phyloP scores from a whole-genome alignment of 129 eudicot genomes.

The Pittosporum tobira region DNA sequence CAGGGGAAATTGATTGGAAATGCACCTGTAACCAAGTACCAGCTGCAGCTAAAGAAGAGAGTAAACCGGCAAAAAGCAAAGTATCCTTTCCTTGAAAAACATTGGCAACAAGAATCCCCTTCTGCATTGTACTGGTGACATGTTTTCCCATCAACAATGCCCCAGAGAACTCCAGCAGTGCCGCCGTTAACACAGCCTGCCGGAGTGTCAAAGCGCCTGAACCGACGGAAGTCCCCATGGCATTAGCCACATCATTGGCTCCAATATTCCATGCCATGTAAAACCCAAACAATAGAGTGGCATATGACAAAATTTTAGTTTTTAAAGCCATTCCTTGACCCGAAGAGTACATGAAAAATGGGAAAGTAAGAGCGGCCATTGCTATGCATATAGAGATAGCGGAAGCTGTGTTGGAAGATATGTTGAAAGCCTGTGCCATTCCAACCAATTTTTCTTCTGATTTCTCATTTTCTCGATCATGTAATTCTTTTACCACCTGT shows the following conservation, averaged over 20 bases:
- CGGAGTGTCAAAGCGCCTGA: constrained; percentile 84
- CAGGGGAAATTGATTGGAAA: constrained; percentile 1
- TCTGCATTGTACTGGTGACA: constrained; percentile 98
- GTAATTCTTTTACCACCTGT: constrained; percentile 4
- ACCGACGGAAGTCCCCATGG: constrained; percentile 99
- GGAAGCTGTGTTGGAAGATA: constrained; percentile 76
- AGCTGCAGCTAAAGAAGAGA: constrained; percentile 92
- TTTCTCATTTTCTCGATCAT: constrained; percentile 23
- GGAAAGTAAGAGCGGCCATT: constrained; percentile 70
- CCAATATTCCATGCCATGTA: constrained; percentile 99
- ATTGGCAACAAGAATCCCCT: constrained; percentile 83
- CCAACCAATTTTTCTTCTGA: constrained; percentile 38
- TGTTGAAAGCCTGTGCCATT: constrained; percentile 84
- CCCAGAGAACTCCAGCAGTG: constrained; percentile 88
- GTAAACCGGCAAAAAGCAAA: constrained; percentile 83
- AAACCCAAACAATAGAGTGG: constrained; percentile 72
- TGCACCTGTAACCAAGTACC: constrained; percentile 98
- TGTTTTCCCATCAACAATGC: constrained; percentile 89
- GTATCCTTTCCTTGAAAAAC: constrained; percentile 92
- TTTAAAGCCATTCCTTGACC: constrained; percentile 57
- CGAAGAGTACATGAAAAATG: constrained; percentile 64
- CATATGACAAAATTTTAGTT: constrained; percentile 64
- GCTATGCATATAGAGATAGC: constrained; percentile 88
- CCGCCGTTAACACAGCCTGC: constrained; percentile 90
- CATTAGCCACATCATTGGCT: constrained; percentile 98